Base-by-base conservation (phyloP, 1,139 yeast species). In the Suhomyces panamericanus region DNA sequence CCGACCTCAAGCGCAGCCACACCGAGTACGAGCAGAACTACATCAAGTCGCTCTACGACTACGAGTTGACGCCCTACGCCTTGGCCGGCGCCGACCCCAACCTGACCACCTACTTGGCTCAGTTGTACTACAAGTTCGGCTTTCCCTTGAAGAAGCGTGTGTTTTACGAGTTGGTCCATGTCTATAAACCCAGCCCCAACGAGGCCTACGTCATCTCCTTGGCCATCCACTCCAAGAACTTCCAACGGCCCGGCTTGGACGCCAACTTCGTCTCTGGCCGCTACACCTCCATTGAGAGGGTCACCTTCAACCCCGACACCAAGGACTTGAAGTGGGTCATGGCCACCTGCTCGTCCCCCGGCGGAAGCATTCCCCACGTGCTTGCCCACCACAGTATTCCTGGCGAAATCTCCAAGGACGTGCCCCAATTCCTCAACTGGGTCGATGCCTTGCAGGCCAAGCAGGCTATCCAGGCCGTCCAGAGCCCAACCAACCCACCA, bases 321-420 rank as follows among this genome's bases (percentile, higher is more conserved):
- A 64, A 69, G 34, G 54, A 63, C 12, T 69, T 82, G 15, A 69
- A 69, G 34, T 85, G 95, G 95, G 57, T 66, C 7, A 82, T 85
- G 88, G 78, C 81, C 14, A 78, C 81, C 12, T 69, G 80, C 38
- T 79, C 87, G 44, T 82, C 78, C 46, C 84, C 90, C 1, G 81
- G 85, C 22, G 95, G 95, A 0, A 66, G 60, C 45, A 72, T 85
- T 3, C 93, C 93, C 1, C 66, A 75, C 35, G 83, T 84, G 80
- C 46, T 85, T 17, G 85, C 83, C 46, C 77, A 79, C 49, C 59
- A 73, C 44, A 68, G 79, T 38, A 74, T 85, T 43, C 76, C 81
- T 2, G 70, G 73, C 15, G 83, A 81, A 11, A 78, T 85, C 31
- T 80, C 84, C 1, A 76, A 78, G 43, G 95, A 85, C 56, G 89